These are phyloP conservation scores for barley (Hordeum vulgare) DNA, from an alignment of 176 grass and related monocot genomes.

Conservation along the genomic window MorexV3_pseudomolecules_assembly NC_058520.1:56936582-56937081, in stretches of 20 bases:
- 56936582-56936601: conserved; percentile 87
- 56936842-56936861: neutral
- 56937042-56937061: conserved; percentile 8
- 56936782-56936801: conserved; percentile 99
- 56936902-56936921: conserved; percentile 39
- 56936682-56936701: conserved; percentile 86
- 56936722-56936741: conserved; percentile 99
- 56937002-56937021: neutral
- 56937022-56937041: conserved; percentile 13
- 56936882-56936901: neutral
- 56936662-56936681: conserved; percentile 81
- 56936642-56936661: conserved; percentile 71
- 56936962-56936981: conserved; percentile 98
- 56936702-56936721: conserved; percentile 96
- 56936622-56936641: conserved; percentile 71
- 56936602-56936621: conserved; percentile 56
- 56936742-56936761: conserved; percentile 71
- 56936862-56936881: neutral
- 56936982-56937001: conserved; percentile 62
- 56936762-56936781: conserved; percentile 74
- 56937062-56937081: conserved; percentile 39
- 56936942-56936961: conserved; percentile 77
- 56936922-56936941: conserved; percentile 70
- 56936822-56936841: conserved; percentile 1
- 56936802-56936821: conserved; percentile 46